Evolutionary conservation across 208 protist genomes (phyloP).

Genomic region (Acanthamoeba culbertsoni): DNA sequence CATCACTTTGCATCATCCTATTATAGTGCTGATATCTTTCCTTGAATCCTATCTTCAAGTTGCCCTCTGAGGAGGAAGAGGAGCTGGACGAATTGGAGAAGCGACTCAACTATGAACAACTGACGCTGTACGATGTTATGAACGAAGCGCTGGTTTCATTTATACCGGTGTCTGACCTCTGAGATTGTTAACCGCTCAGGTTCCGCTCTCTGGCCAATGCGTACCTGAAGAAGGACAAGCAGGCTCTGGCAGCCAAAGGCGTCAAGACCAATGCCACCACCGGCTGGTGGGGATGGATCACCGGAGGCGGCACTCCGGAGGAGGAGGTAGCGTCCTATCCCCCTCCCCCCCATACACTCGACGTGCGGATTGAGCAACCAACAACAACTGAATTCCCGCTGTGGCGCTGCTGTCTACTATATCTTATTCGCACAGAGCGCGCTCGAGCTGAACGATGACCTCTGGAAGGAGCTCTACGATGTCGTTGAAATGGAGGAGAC

Average conservation of each 20-base stretch:
- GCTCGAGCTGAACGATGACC: slow-evolving; percentile 39
- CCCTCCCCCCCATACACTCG: background rate
- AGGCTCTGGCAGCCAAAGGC: background rate
- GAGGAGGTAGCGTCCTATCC: no score
- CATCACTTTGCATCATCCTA: background rate
- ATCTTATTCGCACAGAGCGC: no score
- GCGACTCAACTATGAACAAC: slow-evolving; percentile 24
- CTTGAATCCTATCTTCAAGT: background rate
- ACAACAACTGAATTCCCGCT: no score
- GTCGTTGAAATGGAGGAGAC: background rate
- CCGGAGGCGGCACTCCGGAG: no score
- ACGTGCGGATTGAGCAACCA: background rate
- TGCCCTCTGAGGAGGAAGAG: background rate
- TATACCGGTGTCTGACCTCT: no score
- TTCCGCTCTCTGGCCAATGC: slow-evolving; percentile 52
- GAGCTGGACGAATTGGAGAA: background rate
- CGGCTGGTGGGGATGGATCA: background rate
- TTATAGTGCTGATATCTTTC: background rate
- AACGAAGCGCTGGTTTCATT: no score
- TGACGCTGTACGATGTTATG: no score
- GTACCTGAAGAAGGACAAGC: slow-evolving; percentile 21
- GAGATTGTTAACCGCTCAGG: no score
- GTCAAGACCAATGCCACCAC: background rate
- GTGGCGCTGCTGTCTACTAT: no score
- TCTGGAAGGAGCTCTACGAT: slow-evolving; percentile 48